Evolutionary conservation across 768 basidiomycete species (phyloP).

Genomic region (Nidularia sp.): DNA sequence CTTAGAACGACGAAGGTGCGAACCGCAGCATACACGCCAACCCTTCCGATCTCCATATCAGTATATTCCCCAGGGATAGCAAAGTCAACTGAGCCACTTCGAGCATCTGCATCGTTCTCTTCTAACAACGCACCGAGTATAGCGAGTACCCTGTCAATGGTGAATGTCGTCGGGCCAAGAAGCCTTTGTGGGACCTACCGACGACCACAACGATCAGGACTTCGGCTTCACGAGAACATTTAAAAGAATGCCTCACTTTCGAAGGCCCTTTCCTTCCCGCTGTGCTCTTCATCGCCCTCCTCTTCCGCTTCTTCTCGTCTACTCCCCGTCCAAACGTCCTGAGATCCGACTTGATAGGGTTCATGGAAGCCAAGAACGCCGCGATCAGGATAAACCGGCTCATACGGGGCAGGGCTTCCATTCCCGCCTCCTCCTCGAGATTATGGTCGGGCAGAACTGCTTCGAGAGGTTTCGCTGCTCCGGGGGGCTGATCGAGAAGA

Average conservation of each 20-base stretch:
- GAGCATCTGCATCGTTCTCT: constrained; percentile 59
- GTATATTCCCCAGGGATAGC: constrained; percentile 65
- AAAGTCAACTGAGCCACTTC: constrained; percentile 31
- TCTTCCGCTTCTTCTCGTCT: constrained; percentile 60
- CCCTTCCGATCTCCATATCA: constrained; percentile 66
- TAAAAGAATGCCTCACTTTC: constrained; percentile 29
- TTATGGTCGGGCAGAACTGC: neutral
- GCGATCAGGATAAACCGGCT: constrained; percentile 63
- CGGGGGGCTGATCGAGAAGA: constrained; percentile 23
- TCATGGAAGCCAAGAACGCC: constrained; percentile 79
- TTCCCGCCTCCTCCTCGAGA: constrained; percentile 9
- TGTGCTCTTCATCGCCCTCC: constrained; percentile 32
- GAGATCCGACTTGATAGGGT: constrained; percentile 76
- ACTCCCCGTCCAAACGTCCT: constrained; percentile 77
- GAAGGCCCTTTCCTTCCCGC: constrained; percentile 37
- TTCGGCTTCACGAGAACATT: neutral
- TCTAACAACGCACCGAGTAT: constrained; percentile 76
- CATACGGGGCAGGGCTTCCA: constrained; percentile 45
- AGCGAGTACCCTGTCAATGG: constrained; percentile 74
- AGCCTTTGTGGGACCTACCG: constrained; percentile 70
- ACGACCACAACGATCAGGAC: neutral
- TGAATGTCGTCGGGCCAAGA: constrained; percentile 73
- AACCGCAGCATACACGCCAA: constrained; percentile 58
- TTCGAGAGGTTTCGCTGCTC: neutral
- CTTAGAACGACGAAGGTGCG: neutral